A percentile compares a stretch with the other conserved stretches of the same genome.
These are phyloP conservation scores for Linum lewisii DNA, from an alignment of 345 rosid species.

Conservation along the genomic window DNA sequence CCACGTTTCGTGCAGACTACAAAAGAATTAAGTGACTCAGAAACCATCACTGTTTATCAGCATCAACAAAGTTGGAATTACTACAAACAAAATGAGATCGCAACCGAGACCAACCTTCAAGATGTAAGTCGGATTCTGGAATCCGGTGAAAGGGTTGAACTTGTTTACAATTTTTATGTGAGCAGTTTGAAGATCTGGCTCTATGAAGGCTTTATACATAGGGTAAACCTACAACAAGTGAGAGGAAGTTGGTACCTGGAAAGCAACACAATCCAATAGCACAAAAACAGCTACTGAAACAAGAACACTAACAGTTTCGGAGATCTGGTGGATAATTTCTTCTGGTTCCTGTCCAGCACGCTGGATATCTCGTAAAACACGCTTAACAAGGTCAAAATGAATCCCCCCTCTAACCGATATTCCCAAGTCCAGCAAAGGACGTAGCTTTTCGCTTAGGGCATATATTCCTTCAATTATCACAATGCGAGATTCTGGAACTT, in stretches of 20 bases:
- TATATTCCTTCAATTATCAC: constrained; percentile 93
- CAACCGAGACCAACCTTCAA: constrained; percentile 51
- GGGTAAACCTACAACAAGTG: constrained; percentile 74
- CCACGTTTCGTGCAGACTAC: constrained; percentile 66
- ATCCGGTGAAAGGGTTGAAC: constrained; percentile 94
- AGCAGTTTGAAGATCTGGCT: constrained; percentile 97
- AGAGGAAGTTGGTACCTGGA: constrained; percentile 12
- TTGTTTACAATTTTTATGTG: constrained; percentile 85
- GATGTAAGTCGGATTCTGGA: constrained; percentile 92
- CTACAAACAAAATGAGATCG: neutral
- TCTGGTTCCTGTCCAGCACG: constrained; percentile 98
- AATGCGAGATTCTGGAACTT: constrained; percentile 85
- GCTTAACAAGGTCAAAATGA: constrained; percentile 98
- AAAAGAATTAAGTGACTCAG: constrained; percentile 24
- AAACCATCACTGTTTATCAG: neutral
- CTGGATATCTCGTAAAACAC: constrained; percentile 93
- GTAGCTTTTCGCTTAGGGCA: constrained; percentile 81
- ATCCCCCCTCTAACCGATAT: constrained; percentile 94
- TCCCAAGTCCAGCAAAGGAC: constrained; percentile 80
- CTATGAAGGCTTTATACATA: constrained; percentile 98
- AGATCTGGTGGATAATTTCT: constrained; percentile 95
- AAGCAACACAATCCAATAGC: constrained; percentile 3
- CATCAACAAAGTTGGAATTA: neutral
- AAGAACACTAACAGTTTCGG: constrained; percentile 66
- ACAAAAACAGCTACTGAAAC: neutral